Evolutionary conservation across 225 moss, liverwort and hornwort genomes (phyloP).

Genomic region (Bryum argenteum): DNA sequence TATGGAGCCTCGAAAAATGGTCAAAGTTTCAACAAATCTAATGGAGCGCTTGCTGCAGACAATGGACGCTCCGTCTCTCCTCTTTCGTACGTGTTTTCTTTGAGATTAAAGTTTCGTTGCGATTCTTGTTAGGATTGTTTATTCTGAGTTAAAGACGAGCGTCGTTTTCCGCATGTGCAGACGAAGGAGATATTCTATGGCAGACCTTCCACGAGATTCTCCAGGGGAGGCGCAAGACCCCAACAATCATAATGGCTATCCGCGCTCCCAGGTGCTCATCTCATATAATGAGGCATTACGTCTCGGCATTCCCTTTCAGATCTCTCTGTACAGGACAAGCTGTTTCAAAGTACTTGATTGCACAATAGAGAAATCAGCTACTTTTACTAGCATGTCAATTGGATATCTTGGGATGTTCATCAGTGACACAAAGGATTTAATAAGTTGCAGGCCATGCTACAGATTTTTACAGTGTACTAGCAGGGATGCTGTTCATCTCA

Average conservation of each 20-base stretch:
- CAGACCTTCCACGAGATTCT: conserved; percentile 49
- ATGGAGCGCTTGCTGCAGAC: conserved; percentile 41
- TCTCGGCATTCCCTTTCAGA: conserved; percentile 1
- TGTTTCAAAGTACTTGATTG: conserved; percentile 1
- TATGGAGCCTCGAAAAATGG: conserved; percentile 38
- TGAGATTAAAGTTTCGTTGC: conserved; percentile 1
- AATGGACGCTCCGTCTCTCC: conserved; percentile 55
- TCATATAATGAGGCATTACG: not conserved
- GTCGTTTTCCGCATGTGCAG: conserved; percentile 35
- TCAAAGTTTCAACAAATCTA: conserved; percentile 33
- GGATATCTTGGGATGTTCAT: not conserved
- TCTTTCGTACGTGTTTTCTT: conserved; percentile 41
- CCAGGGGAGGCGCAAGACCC: conserved; percentile 57
- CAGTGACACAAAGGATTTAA: not conserved
- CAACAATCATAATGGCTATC: conserved; percentile 61
- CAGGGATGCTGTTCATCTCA: not conserved
- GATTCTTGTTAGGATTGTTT: not conserved
- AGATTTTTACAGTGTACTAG: not conserved
- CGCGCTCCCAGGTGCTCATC: conserved; percentile 52
- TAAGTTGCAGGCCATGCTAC: not conserved
- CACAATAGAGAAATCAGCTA: too few relatives aligned
- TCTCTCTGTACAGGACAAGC: not conserved
- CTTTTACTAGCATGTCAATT: too few relatives aligned
- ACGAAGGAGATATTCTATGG: conserved; percentile 47
- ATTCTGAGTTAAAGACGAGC: conserved; percentile 11